A percentile compares a stretch with the other conserved stretches of the same genome.
Conservation (phyloP, 805 yeast species). For the Ogataea trehalophila region DNA sequence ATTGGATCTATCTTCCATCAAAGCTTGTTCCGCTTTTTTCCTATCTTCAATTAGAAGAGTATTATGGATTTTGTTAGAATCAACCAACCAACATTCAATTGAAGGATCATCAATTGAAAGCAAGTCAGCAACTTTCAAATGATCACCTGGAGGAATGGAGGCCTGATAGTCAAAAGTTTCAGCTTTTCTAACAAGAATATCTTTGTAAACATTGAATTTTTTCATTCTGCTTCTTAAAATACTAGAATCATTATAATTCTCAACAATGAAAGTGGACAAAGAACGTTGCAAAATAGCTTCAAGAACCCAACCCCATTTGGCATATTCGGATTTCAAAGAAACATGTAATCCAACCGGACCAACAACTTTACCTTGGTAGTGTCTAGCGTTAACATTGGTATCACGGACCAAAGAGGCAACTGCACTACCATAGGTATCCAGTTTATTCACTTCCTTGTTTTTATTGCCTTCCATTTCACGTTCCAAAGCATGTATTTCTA, state of each 20-base stretch:
- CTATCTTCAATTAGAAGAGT: slow-evolving; percentile 49
- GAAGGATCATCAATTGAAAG: slow-evolving; percentile 51
- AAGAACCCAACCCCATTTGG: slow-evolving; percentile 55
- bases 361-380: slow-evolving; percentile 50
- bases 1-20: slow-evolving; percentile 29
- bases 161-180: slow-evolving; percentile 52
- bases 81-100: slow-evolving; percentile 60
- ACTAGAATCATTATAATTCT: slow-evolving; percentile 54
- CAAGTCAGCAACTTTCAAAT: slow-evolving; percentile 54
- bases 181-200: slow-evolving; percentile 45
- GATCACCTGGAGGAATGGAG: slow-evolving; percentile 39
- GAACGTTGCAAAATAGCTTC: slow-evolving; percentile 49
- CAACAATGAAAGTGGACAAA: slow-evolving; percentile 63
- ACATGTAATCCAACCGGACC: slow-evolving; percentile 78
- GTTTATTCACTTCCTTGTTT: slow-evolving; percentile 28
- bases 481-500: slow-evolving; percentile 8
- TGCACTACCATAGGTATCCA: slow-evolving; percentile 46
- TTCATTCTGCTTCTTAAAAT: slow-evolving; percentile 34
- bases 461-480: neutral
- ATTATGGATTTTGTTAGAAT: slow-evolving; percentile 54
- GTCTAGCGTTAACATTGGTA: slow-evolving; percentile 30
- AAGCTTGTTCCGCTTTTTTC: slow-evolving; percentile 42
- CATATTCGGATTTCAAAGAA: slow-evolving; percentile 48
- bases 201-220: slow-evolving; percentile 29
- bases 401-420: slow-evolving; percentile 39